phyloP scores from a whole-genome alignment of 768 basidiomycete genomes.

The Tylopilus intermedius region DNA sequence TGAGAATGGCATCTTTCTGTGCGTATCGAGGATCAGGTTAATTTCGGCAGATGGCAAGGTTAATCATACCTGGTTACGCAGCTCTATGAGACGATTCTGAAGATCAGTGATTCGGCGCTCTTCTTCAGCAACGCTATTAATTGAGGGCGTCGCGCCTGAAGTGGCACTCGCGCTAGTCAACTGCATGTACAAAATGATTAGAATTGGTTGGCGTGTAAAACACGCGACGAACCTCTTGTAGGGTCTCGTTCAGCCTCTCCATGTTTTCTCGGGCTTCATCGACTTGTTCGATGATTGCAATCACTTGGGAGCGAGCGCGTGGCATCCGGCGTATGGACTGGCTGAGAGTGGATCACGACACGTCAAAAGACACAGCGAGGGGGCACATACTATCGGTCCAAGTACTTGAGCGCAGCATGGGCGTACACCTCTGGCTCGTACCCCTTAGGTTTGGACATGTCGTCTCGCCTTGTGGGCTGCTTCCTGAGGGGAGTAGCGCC shows the following conservation, averaged over 20 bases:
- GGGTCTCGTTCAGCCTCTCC: slow-evolving; percentile 28
- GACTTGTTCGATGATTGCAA: slow-evolving; percentile 36
- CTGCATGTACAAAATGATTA: slow-evolving; percentile 4
- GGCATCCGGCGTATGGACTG: slow-evolving; percentile 48
- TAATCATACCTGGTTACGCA: slow-evolving; percentile 35
- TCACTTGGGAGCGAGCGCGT: slow-evolving; percentile 38
- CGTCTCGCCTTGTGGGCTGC: slow-evolving; percentile 38
- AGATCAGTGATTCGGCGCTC: slow-evolving; percentile 40
- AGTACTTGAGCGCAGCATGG: slow-evolving; percentile 67
- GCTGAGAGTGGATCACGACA: slow-evolving; percentile 34
- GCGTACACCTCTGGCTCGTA: slow-evolving; percentile 73
- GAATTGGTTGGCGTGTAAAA: slow-evolving; percentile 3
- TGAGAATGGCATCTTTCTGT: slow-evolving; percentile 29
- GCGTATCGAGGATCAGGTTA: not conserved
- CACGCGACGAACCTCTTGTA: slow-evolving; percentile 36
- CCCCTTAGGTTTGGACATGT: slow-evolving; percentile 35
- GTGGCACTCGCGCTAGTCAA: slow-evolving; percentile 14
- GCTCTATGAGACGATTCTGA: slow-evolving; percentile 38
- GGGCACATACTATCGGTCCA: slow-evolving; percentile 67
- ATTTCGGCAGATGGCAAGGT: not conserved
- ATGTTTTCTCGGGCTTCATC: slow-evolving; percentile 36
- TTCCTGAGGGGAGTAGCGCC: slow-evolving; percentile 66
- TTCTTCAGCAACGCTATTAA: slow-evolving; percentile 34
- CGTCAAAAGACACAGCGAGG: not conserved
- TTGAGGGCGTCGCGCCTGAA: slow-evolving; percentile 21